Base-by-base conservation (phyloP, 345 rosid genomes). In the Arabidopsis thaliana region DNA sequence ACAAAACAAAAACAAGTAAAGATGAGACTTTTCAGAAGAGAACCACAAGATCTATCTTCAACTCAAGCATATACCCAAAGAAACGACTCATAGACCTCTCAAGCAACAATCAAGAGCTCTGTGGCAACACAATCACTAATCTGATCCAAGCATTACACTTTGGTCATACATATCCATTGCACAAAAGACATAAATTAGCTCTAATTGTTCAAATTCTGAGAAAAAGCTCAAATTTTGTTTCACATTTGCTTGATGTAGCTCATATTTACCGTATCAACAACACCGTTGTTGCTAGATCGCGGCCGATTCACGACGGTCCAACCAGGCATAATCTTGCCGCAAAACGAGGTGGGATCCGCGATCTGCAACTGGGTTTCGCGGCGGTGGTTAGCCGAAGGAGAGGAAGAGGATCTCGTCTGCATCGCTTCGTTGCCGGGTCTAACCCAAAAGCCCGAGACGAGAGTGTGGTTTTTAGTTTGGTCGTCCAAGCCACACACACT, bases 321-420 rank as follows among this genome's bases (percentile, higher is more conserved):
- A 56, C 56, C 72, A 12, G 60, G 77, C 2, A 32, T 23, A 48
- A n/a, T 9, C 12, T 48, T 64, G 22, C 66, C 40, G 38, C 60
- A 59, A 46, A 14, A 52, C 42, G 52, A 60, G 52, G 9, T 49
- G 14, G 52, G 50, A 38, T 75, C 79, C 66, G 72, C 76, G 40
- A 83, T 58, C 76, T 78, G 81, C 33, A 76, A 71, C 71, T 78
- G 67, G 20, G 8, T 28, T 16, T 77, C 65, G 65, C 70, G 59
- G 53, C 14, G 7, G 25, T 34, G 14, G 11, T 70, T 60, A 10
- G 38, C 7, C 59, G 64, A 59, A 11, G 57, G 33, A 41, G 77
- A 78, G 46, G 64, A 59, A n/a, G 80, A 70, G 10, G 76, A 72
- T 72, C 81, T 78, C 51, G 81, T 78, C 73, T 72, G 67, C 81